These are phyloP conservation scores for Oehlia diaphana DNA, from an alignment of 192 early-diverging fungal genomes.

Conservation along the genomic window DNA sequence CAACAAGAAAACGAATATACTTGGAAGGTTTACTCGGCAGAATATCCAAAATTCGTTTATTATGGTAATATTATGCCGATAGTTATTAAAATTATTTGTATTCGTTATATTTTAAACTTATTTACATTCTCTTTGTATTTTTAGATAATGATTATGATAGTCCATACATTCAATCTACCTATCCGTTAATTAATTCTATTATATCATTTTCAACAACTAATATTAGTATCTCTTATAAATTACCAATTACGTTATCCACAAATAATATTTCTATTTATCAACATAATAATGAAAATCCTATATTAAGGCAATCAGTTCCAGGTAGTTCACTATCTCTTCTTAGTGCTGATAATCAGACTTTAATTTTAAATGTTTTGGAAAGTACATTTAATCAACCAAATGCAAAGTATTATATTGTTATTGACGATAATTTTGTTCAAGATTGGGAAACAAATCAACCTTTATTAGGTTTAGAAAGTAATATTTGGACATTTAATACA, in stretches of 20 bases:
- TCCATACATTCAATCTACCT: not conserved
- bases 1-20: not conserved
- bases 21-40: not conserved
- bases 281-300: not conserved
- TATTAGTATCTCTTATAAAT: not conserved
- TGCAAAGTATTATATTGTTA: not conserved
- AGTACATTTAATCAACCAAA: conserved; percentile 22
- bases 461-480: not conserved
- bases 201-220: not conserved
- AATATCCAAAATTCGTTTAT: not conserved
- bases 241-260: not conserved
- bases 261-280: not conserved
- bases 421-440: not conserved
- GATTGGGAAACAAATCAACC: not conserved
- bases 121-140: not conserved
- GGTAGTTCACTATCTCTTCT: not conserved
- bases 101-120: not conserved
- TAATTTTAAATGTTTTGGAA: not conserved
- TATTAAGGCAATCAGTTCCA: not conserved
- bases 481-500: conserved; percentile 3
- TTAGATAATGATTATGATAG: not conserved
- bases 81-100: not conserved
- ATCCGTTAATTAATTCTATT: not conserved
- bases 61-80: not conserved
- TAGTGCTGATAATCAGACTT: not conserved